phyloP scores from a whole-genome alignment of 345 rosid species.

The Eucalyptus virginea region DNA sequence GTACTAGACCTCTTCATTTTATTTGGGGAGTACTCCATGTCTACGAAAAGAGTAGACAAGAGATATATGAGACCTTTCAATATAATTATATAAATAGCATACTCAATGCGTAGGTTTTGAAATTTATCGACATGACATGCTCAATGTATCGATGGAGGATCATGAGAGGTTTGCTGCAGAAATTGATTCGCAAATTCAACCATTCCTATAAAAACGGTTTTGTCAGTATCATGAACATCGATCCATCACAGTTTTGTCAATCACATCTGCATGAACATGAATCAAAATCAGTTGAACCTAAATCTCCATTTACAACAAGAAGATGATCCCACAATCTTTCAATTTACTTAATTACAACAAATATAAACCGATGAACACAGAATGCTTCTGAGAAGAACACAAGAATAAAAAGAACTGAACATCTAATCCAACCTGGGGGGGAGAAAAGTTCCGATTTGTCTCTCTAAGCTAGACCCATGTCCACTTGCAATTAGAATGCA shows the following conservation, averaged over 20 bases:
- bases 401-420: background rate
- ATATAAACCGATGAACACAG: background rate
- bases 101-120: background rate
- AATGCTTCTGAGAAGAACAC: background rate
- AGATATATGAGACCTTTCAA: background rate
- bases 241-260: background rate
- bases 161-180: background rate
- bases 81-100: background rate
- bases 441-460: background rate
- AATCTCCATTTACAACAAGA: background rate
- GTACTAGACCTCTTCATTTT: background rate
- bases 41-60: background rate
- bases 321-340: background rate
- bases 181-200: background rate
- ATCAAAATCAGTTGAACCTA: background rate
- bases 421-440: background rate
- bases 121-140: background rate
- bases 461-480: background rate
- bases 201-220: background rate
- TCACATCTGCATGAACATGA: background rate
- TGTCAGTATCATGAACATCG: background rate
- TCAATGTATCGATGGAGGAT: background rate
- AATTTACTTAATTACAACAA: background rate
- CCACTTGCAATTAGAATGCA: background rate
- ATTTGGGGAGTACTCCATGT: background rate